Evolutionary conservation across 2,329 filamentous ascomycete genomes (phyloP).

Genomic region (Cadophora luteo-olivacea): DNA sequence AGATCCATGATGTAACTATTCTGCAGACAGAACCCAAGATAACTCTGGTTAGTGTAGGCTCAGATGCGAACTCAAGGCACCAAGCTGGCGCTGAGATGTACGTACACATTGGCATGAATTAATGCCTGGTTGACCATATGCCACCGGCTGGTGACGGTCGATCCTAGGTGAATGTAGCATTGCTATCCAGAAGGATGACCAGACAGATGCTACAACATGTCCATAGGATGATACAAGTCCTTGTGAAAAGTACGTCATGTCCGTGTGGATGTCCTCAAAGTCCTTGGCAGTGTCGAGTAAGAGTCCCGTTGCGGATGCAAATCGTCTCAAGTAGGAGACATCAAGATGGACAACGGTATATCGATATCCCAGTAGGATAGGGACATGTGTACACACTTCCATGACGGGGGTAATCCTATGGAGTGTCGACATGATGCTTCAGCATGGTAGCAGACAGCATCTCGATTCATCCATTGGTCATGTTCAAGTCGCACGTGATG

Average conservation of each 20-base stretch:
- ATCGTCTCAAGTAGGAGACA: constrained; percentile 16
- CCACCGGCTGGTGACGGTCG: constrained; percentile 35
- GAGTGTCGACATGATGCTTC: constrained; percentile 1
- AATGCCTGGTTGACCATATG: constrained; percentile 35
- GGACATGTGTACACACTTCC: background rate
- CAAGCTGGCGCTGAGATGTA: constrained; percentile 40
- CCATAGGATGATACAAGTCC: background rate
- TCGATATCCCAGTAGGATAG: constrained; percentile 1
- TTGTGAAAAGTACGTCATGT: background rate
- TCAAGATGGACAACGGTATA: background rate
- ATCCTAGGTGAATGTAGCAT: constrained; percentile 13
- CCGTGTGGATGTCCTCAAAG: background rate
- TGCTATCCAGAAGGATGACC: background rate
- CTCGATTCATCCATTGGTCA: background rate
- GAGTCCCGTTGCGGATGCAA: constrained; percentile 27
- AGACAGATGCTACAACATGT: background rate
- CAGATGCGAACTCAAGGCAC: constrained; percentile 36
- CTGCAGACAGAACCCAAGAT: constrained; percentile 37
- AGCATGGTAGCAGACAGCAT: background rate
- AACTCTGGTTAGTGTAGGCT: constrained; percentile 41
- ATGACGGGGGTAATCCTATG: background rate
- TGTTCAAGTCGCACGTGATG: constrained; percentile 4
- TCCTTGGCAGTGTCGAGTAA: constrained; percentile 17
- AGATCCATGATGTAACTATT: constrained; percentile 20
- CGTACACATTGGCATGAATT: constrained; percentile 44